These are phyloP conservation scores for Chrysoporthe deuterocubensis DNA, from an alignment of 2,329 filamentous ascomycete species.

Conservation along the genomic window DNA sequence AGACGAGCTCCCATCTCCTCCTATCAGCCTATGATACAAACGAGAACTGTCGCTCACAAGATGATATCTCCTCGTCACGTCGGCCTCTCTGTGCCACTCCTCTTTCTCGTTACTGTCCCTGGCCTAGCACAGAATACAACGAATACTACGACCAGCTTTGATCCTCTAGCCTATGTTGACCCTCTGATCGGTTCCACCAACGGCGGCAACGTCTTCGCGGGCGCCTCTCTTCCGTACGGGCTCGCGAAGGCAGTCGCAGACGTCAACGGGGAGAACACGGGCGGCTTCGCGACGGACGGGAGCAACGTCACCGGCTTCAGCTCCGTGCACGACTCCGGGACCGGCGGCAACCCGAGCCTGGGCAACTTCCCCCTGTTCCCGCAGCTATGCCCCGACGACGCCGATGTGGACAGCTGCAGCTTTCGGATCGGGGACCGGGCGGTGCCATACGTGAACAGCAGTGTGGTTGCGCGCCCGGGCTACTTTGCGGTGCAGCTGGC, in stretches of 20 bases:
- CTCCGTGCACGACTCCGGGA: conserved; percentile 50
- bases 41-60: background rate
- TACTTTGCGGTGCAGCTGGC: conserved; percentile 62
- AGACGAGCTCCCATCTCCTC: background rate
- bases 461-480: conserved; percentile 54
- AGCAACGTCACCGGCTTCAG: conserved; percentile 55
- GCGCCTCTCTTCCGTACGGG: conserved; percentile 58
- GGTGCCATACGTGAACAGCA: conserved; percentile 44
- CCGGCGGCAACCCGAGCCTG: conserved; percentile 48
- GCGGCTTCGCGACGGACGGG: conserved; percentile 51
- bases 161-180: conserved; percentile 40
- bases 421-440: conserved; percentile 55
- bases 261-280: conserved; percentile 50
- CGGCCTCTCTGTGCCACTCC: background rate
- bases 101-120: background rate
- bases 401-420: conserved; percentile 58
- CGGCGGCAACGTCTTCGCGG: conserved; percentile 63
- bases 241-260: conserved; percentile 62
- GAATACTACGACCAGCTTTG: conserved; percentile 16
- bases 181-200: conserved; percentile 59
- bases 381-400: conserved; percentile 45
- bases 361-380: conserved; percentile 53
- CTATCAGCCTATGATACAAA: background rate
- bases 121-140: conserved; percentile 8
- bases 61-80: background rate